Conservation (phyloP, 2,329 filamentous ascomycete genomes). For the Curvularia verruculosa region DNA sequence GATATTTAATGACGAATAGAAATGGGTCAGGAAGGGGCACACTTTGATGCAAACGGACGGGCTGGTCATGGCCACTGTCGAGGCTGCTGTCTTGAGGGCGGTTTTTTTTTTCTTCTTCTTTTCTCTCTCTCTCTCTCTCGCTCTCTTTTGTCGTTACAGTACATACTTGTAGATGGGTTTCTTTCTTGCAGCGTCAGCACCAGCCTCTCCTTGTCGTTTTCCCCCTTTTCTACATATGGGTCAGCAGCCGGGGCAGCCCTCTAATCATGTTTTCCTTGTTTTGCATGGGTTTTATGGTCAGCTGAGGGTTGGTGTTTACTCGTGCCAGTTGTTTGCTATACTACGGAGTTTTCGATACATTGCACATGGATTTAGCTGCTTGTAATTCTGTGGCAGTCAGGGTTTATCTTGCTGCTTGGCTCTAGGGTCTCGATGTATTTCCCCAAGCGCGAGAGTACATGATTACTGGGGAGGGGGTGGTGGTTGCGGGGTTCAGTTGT, state of each 20-base stretch:
- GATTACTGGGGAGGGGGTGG: constrained; percentile 20
- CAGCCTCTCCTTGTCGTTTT: constrained; percentile 32
- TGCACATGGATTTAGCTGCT: constrained; percentile 40
- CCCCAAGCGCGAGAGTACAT: constrained; percentile 33
- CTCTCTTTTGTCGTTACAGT: constrained; percentile 43
- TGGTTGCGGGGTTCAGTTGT: too few species aligned
- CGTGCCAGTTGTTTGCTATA: constrained; percentile 26
- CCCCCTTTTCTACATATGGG: constrained; percentile 12
- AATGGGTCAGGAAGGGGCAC: constrained; percentile 37
- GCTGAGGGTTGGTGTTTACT: constrained; percentile 30
- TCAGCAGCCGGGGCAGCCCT: constrained; percentile 33
- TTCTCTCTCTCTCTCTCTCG: too few species aligned
- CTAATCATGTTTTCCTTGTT: constrained; percentile 40
- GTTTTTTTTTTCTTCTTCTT: too few species aligned
- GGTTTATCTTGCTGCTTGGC: constrained; percentile 15
- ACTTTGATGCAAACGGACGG: constrained; percentile 45
- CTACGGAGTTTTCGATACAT: constrained; percentile 45
- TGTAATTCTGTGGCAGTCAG: constrained; percentile 27
- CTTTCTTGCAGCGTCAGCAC: constrained; percentile 33
- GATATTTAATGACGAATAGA: constrained; percentile 50
- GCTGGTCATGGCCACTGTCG: constrained; percentile 24
- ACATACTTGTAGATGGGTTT: constrained; percentile 48
- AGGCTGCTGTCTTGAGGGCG: constrained; percentile 35
- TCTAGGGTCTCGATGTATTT: constrained; percentile 21
- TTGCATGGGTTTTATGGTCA: constrained; percentile 43